Evolutionary conservation across 495 filamentous ascomycete genomes (phyloP), one percentile per base, ranked within the genome.

Genomic region (Penicillium fimorum): DNA sequence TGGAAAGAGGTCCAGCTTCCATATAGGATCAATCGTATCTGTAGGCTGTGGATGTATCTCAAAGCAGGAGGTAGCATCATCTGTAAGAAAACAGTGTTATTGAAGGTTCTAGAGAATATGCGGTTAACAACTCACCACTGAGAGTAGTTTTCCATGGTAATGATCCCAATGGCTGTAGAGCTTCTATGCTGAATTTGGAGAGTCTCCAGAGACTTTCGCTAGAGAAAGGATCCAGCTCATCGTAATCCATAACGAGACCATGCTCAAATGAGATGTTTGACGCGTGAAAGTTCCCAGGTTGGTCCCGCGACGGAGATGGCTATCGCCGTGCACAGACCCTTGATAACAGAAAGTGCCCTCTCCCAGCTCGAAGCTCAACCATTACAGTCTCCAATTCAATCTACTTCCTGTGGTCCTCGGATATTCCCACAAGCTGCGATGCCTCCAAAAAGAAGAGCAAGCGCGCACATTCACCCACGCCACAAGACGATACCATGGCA

Each of bases 381-480:
- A 5, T 33, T 51, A 41, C 35, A 6, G 15, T n/a, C 18, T 47
- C 13, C 17, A 17, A 50, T 43, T 30, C 17, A 45, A 17, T 51
- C 18, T 56, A 13, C 10, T 11, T 32, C 11, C 18, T 5, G 7
- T 9, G 11, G 1, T 17, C 4, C n/a, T 52, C n/a, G 13, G 15
- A 20, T 41, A 15, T 12, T 4, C 41, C 41, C 3, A n/a, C 20
- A 25, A 35, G 6, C 38, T 46, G 64, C 54, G 18, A 95, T 95
- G 90, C 86, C 90, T 40, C 89, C 90, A 10, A 86, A 84, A 90
- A 88, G 75, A 87, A 83, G 32, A 59, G 63, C 17, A 77, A 75
- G 54, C 70, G 72, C 27, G 64, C 68, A 13, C 58, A 69, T 17
- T 69, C 66, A 2, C 53, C 57, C 17, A 62, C 73, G 20, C 74